A percentile compares a stretch with the other conserved stretches of the same genome.
phyloP scores from a whole-genome alignment of 2,329 filamentous ascomycete genomes.

The Exophiala calicioides region DNA sequence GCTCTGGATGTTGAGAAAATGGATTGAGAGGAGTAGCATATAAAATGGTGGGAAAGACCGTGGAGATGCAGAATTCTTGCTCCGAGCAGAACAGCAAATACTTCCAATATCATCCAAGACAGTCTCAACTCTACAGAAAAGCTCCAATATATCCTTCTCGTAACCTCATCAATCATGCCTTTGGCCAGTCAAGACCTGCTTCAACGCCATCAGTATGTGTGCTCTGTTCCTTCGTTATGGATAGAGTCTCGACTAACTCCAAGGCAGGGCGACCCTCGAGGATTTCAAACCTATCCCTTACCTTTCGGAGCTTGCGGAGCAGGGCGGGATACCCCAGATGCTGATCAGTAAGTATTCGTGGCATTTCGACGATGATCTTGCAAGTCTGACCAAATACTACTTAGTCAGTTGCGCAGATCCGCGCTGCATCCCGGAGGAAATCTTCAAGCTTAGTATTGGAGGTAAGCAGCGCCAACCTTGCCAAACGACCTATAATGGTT shows the following conservation, averaged over 20 bases:
- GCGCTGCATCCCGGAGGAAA: conserved; percentile 17
- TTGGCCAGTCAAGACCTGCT: conserved; percentile 14
- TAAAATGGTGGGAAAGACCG: too few relatives aligned
- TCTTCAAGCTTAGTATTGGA: conserved; percentile 13
- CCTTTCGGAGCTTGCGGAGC: conserved; percentile 10
- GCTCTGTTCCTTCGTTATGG: background rate
- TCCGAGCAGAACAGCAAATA: too few relatives aligned
- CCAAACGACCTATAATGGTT: background rate
- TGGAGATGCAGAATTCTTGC: too few relatives aligned
- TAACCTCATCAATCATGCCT: too few relatives aligned
- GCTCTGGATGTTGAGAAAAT: too few relatives aligned
- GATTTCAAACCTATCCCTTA: conserved; percentile 9
- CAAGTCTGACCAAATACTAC: background rate
- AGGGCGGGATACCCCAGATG: conserved; percentile 4
- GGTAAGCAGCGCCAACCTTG: background rate
- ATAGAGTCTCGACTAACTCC: background rate
- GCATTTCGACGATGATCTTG: background rate
- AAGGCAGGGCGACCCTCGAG: conserved; percentile 8
- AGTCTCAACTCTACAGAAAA: too few relatives aligned
- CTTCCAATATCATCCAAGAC: too few relatives aligned
- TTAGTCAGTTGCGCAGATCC: conserved; percentile 22
- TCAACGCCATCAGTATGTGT: conserved; percentile 14
- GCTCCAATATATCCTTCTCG: too few relatives aligned
- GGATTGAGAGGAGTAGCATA: too few relatives aligned
- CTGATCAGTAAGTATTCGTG: conserved; percentile 10